Conservation (phyloP, 2,329 filamentous ascomycete species). For the Epichloe baconii region DNA sequence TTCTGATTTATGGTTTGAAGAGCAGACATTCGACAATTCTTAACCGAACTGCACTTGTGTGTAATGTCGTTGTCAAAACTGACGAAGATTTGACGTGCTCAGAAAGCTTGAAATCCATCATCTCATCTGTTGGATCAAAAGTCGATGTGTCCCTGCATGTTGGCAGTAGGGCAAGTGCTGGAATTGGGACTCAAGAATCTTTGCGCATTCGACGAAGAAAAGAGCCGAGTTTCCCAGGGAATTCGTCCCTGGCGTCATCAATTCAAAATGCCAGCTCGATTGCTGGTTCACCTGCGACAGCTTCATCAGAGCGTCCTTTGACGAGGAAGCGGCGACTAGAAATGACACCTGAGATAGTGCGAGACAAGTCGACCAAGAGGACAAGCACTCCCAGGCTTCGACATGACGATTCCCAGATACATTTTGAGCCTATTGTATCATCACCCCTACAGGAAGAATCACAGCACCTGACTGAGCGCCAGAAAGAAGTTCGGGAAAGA, state of each 20-base stretch:
- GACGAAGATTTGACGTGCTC: constrained; percentile 51
- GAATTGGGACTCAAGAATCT: constrained; percentile 25
- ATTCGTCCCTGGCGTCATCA: constrained; percentile 18
- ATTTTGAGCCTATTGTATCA: constrained; percentile 57
- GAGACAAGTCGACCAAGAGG: constrained; percentile 14
- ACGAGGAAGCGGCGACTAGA: constrained; percentile 18
- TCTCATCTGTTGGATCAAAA: constrained; percentile 46
- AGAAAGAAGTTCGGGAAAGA: constrained; percentile 63
- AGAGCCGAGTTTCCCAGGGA: constrained; percentile 22
- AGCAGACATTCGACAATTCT: constrained; percentile 44
- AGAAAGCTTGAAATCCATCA: constrained; percentile 43
- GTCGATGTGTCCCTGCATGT: constrained; percentile 34
- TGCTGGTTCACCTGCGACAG: constrained; percentile 5
- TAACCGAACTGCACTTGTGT: constrained; percentile 38
- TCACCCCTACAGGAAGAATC: constrained; percentile 43
- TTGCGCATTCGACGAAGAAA: constrained; percentile 37
- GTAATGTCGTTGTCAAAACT: constrained; percentile 58
- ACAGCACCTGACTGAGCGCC: constrained; percentile 64
- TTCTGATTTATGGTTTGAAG: constrained; percentile 43
- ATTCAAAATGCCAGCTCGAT: constrained; percentile 11
- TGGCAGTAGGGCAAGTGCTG: constrained; percentile 24
- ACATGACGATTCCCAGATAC: constrained; percentile 72
- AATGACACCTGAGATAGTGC: constrained; percentile 13
- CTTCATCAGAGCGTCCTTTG: constrained; percentile 10
- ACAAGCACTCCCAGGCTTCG: constrained; percentile 41